Conservation (phyloP, 768 basidiomycete species). For the Ramaria sp. region DNA sequence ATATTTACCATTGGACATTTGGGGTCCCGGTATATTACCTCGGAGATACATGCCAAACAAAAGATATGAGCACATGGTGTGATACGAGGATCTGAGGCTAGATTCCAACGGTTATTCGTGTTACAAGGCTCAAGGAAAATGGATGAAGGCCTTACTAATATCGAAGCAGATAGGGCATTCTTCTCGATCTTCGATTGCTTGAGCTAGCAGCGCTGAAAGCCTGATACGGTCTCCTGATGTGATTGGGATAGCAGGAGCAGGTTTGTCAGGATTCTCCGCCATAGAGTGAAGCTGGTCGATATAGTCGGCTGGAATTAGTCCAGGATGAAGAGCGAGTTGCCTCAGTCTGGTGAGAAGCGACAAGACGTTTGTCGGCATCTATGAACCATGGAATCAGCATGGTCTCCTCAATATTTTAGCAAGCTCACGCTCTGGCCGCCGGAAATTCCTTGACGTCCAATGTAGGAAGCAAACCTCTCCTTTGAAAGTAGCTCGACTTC, state of each 20-base stretch:
- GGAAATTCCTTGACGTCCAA: conserved; percentile 23
- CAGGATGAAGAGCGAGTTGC: conserved; percentile 73
- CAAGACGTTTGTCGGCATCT: conserved; percentile 62
- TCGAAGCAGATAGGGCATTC: conserved; percentile 74
- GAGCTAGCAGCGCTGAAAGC: conserved; percentile 47
- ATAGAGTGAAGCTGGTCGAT: conserved; percentile 44
- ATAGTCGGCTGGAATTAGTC: conserved; percentile 61
- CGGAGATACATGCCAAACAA: conserved; percentile 62
- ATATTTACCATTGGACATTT: conserved; percentile 68
- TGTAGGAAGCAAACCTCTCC: conserved; percentile 46
- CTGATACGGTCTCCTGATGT: conserved; percentile 43
- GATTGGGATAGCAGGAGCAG: conserved; percentile 25
- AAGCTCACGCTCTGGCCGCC: conserved; percentile 24
- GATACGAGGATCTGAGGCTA: conserved; percentile 49
- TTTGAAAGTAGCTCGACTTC: conserved; percentile 53
- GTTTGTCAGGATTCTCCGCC: conserved; percentile 20
- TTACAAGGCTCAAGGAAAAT: neutral
- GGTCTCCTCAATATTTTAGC: conserved; percentile 1
- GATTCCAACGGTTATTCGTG: conserved; percentile 11
- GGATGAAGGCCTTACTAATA: conserved; percentile 22
- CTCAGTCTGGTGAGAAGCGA: conserved; percentile 82
- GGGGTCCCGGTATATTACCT: conserved; percentile 58
- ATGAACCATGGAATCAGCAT: neutral
- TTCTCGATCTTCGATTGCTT: conserved; percentile 70
- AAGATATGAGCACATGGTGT: conserved; percentile 66